Base-by-base conservation (phyloP, 345 rosid species). In the Gossypium ekmanianum region DNA sequence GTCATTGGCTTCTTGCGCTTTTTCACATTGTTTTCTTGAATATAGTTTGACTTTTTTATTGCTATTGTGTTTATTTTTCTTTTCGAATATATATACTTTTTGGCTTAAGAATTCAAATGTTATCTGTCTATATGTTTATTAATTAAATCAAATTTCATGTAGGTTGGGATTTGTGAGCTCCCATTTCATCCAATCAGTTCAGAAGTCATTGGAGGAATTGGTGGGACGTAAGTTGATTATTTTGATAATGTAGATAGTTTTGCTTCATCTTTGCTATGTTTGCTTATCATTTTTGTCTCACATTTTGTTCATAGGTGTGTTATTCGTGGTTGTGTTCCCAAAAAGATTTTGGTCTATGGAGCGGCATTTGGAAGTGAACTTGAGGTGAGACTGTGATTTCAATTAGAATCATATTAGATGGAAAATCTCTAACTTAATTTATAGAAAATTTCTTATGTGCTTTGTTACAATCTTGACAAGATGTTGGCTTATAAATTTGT, bases 301-400 rank as follows among this genome's bases (percentile, higher is more conserved):
- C 55, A 2, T 71, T 77, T 74, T 75, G 63, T 9, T 75, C 44
- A 34, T 80, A 92, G 97, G 78, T 92, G 94, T 79, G 99, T 96
- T 39, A 84, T 96, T 72, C 98, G 99, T 44, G 99, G 99, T 73
- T 96, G 99, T 85, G 98, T 96, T 79, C 99, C 99, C 61, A 93
- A 93, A 81, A 96, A 96, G 85, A 92, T 96, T 78, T 80, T 96
- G 80, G 99, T 96, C 4, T 96, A 96, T 83, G 99, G 94, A 74
- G 93, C 98, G 6, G 45, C 91, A 69, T 90, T 86, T 74, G 92
- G 97, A 78, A 94, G 98, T 83, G 99, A 96, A 80, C 75, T 93
- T 82, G 91, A 96, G 96, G 99, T 96, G 78, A 77, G 75, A 34
- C 71, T 73, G 34, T 59, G 41, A 73, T 79, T 39, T 44, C 26